Evolutionary conservation across 345 rosid genomes (phyloP).

Genomic region (Populus deltoides): DNA sequence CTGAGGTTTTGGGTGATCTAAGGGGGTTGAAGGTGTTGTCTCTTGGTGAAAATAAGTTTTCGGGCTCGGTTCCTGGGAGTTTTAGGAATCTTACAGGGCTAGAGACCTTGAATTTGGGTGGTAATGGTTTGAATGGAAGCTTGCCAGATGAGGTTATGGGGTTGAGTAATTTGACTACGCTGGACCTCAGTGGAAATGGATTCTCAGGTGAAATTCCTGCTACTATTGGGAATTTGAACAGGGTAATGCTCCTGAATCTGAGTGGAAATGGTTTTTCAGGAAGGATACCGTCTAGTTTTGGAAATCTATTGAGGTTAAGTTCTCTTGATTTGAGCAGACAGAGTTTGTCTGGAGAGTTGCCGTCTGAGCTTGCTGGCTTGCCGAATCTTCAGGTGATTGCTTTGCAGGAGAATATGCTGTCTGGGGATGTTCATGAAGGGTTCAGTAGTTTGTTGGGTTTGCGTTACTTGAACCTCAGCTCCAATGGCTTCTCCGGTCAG

Average conservation of each 20-base stretch:
- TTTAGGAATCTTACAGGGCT: conserved; percentile 49
- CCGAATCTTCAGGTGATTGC: conserved; percentile 85
- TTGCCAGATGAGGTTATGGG: conserved; percentile 60
- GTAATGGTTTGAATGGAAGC: conserved; percentile 56
- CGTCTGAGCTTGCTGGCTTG: conserved; percentile 71
- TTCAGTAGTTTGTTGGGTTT: conserved; percentile 79
- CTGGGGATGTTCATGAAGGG: conserved; percentile 80
- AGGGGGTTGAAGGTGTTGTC: conserved; percentile 54
- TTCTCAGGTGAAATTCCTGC: conserved; percentile 30
- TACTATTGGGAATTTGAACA: conserved; percentile 20
- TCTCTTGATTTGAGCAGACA: conserved; percentile 34
- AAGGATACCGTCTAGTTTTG: conserved; percentile 22
- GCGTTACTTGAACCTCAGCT: conserved; percentile 63
- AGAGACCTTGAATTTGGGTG: conserved; percentile 49
- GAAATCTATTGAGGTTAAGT: conserved; percentile 24
- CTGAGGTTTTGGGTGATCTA: conserved; percentile 53
- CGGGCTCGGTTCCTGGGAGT: conserved; percentile 59
- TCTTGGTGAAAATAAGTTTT: conserved; percentile 61
- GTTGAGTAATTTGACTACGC: conserved; percentile 52
- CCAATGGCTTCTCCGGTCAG: conserved; percentile 62
- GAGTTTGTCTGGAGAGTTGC: conserved; percentile 38
- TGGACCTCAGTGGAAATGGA: conserved; percentile 57
- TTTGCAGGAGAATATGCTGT: conserved; percentile 71
- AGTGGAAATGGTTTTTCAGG: conserved; percentile 27
- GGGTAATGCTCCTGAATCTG: conserved; percentile 22